A percentile compares a stretch with the other conserved stretches of the same genome.
Conservation (phyloP, 2,329 filamentous ascomycete species). For the Lachnum nothofagi region DNA sequence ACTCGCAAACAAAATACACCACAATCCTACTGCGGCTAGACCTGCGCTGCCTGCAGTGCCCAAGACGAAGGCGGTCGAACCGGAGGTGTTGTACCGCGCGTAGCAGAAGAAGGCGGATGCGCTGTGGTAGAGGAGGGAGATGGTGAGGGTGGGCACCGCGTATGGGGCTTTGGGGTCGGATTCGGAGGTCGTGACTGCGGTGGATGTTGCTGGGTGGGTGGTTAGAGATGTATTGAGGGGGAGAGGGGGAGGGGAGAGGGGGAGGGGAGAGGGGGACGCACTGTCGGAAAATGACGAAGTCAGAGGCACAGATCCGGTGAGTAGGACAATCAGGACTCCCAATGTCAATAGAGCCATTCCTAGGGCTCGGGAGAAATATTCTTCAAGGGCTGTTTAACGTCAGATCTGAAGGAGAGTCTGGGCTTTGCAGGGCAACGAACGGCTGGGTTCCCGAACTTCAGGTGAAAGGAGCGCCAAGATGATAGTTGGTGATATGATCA, state of each 20-base stretch:
- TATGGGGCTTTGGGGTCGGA: slow-evolving; percentile 48
- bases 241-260: too few relatives aligned
- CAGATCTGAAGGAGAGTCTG: background rate
- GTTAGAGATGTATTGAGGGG: too few relatives aligned
- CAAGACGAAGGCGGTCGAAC: slow-evolving; percentile 47
- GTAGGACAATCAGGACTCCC: slow-evolving; percentile 50
- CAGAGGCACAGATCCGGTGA: slow-evolving; percentile 60
- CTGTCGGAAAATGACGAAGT: slow-evolving; percentile 37
- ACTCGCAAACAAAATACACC: slow-evolving; percentile 47
- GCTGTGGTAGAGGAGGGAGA: slow-evolving; percentile 55
- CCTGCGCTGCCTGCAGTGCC: slow-evolving; percentile 46
- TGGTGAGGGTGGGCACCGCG: slow-evolving; percentile 53
- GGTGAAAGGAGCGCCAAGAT: slow-evolving; percentile 55
- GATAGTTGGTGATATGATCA: slow-evolving; percentile 56
- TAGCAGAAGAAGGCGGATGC: slow-evolving; percentile 55
- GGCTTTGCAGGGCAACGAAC: slow-evolving; percentile 40
- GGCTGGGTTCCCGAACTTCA: slow-evolving; percentile 49
- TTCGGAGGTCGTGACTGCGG: slow-evolving; percentile 39
- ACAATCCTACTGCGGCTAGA: slow-evolving; percentile 53
- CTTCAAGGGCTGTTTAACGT: slow-evolving; percentile 47
- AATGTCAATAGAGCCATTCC: slow-evolving; percentile 55
- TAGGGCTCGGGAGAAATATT: slow-evolving; percentile 57
- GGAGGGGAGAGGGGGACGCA: slow-evolving; percentile 14
- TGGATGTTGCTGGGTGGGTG: slow-evolving; percentile 24
- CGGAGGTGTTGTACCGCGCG: slow-evolving; percentile 48